Conservation (phyloP, 768 basidiomycete genomes). For the Termitomyces bulborhizus region DNA sequence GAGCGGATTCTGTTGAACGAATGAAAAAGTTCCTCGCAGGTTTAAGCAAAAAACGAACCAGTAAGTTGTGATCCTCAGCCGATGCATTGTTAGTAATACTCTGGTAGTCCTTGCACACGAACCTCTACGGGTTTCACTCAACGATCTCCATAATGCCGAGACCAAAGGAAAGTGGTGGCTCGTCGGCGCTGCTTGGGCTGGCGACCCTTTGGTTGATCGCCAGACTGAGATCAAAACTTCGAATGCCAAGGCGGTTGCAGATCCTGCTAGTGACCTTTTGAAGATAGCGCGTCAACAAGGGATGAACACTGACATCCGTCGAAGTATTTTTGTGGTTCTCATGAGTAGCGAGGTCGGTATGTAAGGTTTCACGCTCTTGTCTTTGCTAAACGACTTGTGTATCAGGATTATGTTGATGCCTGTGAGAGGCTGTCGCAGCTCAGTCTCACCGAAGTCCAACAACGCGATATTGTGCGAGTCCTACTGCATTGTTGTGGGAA, state of each 20-base stretch:
- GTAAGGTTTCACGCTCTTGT: background rate
- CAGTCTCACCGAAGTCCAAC: slow-evolving; percentile 82
- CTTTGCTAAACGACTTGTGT: background rate
- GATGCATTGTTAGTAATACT: background rate
- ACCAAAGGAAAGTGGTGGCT: slow-evolving; percentile 98
- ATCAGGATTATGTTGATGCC: slow-evolving; percentile 92
- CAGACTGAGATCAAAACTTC: slow-evolving; percentile 30
- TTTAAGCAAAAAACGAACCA: slow-evolving; percentile 70
- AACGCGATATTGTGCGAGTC: slow-evolving; percentile 92
- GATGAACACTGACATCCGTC: slow-evolving; percentile 96
- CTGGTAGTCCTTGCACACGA: slow-evolving; percentile 72
- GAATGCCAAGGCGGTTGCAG: slow-evolving; percentile 15
- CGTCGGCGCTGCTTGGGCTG: slow-evolving; percentile 93
- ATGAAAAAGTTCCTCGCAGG: slow-evolving; percentile 85
- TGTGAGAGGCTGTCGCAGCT: slow-evolving; percentile 85
- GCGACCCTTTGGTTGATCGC: slow-evolving; percentile 81
- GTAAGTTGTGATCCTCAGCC: slow-evolving; percentile 29
- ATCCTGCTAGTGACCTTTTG: slow-evolving; percentile 38
- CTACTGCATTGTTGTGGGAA: slow-evolving; percentile 89
- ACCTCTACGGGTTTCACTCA: slow-evolving; percentile 76
- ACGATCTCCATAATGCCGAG: slow-evolving; percentile 79
- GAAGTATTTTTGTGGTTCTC: slow-evolving; percentile 86
- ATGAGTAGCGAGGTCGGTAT: slow-evolving; percentile 89
- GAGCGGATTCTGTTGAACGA: slow-evolving; percentile 68
- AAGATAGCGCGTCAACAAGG: slow-evolving; percentile 91